A percentile compares a stretch with the other conserved stretches of the same genome.
phyloP scores from a whole-genome alignment of 2,329 filamentous ascomycete genomes.

The Didymella pinodella region DNA sequence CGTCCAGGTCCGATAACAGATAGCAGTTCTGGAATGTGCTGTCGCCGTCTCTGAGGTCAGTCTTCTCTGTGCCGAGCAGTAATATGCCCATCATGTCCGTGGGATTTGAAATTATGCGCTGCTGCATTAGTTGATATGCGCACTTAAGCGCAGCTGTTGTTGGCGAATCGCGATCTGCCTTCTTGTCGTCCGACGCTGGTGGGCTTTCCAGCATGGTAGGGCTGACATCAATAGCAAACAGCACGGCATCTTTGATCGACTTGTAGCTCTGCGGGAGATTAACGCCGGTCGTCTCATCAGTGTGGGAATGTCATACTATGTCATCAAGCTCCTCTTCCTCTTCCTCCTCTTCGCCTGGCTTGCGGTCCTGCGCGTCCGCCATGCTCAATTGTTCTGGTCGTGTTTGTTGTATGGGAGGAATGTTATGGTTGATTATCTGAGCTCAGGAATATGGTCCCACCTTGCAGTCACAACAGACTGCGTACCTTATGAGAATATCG shows the following conservation, averaged over 20 bases:
- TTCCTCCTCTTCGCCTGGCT: slow-evolving; percentile 63
- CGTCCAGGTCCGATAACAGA: slow-evolving; percentile 83
- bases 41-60: slow-evolving; percentile 57
- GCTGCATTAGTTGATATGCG: slow-evolving; percentile 94
- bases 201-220: slow-evolving; percentile 80
- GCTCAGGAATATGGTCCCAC: neutral
- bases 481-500: neutral
- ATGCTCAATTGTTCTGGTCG: slow-evolving; percentile 24
- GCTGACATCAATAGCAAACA: slow-evolving; percentile 93
- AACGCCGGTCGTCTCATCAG: slow-evolving; percentile 8
- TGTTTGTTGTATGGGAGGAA: neutral
- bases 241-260: slow-evolving; percentile 93
- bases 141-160: slow-evolving; percentile 88
- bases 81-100: slow-evolving; percentile 97
- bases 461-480: neutral
- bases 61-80: slow-evolving; percentile 87
- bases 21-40: slow-evolving; percentile 89
- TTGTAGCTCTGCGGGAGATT: slow-evolving; percentile 72
- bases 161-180: slow-evolving; percentile 78
- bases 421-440: neutral
- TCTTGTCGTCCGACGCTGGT: slow-evolving; percentile 68
- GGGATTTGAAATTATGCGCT: slow-evolving; percentile 95
- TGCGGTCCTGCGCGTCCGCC: slow-evolving; percentile 44
- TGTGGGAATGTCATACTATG: slow-evolving; percentile 55
- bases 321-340: slow-evolving; percentile 76